Conservation (phyloP, 2,329 filamentous ascomycete genomes). For the Simplicillium sp. region DNA sequence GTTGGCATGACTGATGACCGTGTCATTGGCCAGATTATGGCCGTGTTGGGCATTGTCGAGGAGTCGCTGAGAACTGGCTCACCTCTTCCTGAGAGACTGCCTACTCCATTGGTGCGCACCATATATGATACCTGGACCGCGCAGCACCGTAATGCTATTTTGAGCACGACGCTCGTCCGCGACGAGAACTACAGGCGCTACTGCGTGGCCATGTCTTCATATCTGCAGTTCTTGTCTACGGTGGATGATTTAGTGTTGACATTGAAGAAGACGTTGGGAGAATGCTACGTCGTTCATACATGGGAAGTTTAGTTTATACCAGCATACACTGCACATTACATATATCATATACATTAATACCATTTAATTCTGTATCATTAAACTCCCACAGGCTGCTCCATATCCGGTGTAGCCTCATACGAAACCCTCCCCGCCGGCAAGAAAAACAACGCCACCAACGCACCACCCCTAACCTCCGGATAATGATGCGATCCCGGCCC, state of each 20-base stretch:
- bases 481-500: constrained; percentile 48
- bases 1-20: constrained; percentile 31
- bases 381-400: constrained; percentile 25
- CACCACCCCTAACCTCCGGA: constrained; percentile 39
- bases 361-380: not conserved
- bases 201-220: constrained; percentile 34
- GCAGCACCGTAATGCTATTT: constrained; percentile 11
- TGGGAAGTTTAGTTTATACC: constrained; percentile 2
- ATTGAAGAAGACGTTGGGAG: constrained; percentile 32
- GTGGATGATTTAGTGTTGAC: constrained; percentile 34
- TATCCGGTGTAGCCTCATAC: constrained; percentile 33
- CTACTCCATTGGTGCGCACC: constrained; percentile 32
- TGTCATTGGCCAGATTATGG: constrained; percentile 40
- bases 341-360: not conserved
- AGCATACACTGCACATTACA: not conserved
- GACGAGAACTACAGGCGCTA: constrained; percentile 34
- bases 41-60: constrained; percentile 34
- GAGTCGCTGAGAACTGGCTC: constrained; percentile 36
- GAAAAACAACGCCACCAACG: constrained; percentile 44
- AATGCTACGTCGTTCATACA: constrained; percentile 18
- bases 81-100: constrained; percentile 36
- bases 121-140: constrained; percentile 16
- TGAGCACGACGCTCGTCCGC: constrained; percentile 22
- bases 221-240: constrained; percentile 29
- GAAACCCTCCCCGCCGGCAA: constrained; percentile 44